These are phyloP conservation scores for Vachellia collinsii DNA, from an alignment of 306 rosid genomes.

Conservation along the genomic window DNA sequence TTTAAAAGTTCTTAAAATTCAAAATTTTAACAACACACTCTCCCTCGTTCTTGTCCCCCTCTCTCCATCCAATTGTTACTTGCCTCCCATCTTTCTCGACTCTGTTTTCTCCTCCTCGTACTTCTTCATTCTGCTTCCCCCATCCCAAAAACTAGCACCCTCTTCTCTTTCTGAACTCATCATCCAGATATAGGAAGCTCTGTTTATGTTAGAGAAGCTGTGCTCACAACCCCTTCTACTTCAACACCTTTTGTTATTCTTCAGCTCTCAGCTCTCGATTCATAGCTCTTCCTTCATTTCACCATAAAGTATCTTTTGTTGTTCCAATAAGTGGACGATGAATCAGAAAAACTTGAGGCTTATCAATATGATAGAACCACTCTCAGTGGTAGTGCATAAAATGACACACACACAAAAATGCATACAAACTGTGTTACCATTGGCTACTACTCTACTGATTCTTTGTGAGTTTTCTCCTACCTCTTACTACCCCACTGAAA, in stretches of 20 bases:
- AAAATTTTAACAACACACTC: too few relatives aligned
- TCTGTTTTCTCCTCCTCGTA: not conserved
- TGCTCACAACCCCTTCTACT: constrained; percentile 58
- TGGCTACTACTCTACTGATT: too few relatives aligned
- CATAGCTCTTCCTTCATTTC: constrained; percentile 90
- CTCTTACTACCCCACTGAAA: too few relatives aligned
- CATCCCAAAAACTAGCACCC: not conserved
- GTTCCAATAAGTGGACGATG: constrained; percentile 29
- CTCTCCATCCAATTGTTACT: not conserved
- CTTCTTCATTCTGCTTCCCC: not conserved
- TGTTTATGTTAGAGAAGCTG: constrained; percentile 61
- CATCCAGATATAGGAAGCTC: constrained; percentile 49
- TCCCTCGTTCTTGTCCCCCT: too few relatives aligned
- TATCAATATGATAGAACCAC: too few relatives aligned
- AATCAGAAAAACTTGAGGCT: too few relatives aligned
- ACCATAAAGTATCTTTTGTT: constrained; percentile 72
- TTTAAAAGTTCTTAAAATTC: too few relatives aligned
- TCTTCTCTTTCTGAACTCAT: not conserved
- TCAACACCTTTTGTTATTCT: constrained; percentile 63
- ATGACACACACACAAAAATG: too few relatives aligned
- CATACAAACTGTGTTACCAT: too few relatives aligned
- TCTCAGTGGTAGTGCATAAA: too few relatives aligned
- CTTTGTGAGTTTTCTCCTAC: too few relatives aligned
- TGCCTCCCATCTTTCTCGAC: not conserved
- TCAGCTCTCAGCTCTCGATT: constrained; percentile 76